Conservation (phyloP, 331 rosid genomes). For the Malus hybrid region DNA sequence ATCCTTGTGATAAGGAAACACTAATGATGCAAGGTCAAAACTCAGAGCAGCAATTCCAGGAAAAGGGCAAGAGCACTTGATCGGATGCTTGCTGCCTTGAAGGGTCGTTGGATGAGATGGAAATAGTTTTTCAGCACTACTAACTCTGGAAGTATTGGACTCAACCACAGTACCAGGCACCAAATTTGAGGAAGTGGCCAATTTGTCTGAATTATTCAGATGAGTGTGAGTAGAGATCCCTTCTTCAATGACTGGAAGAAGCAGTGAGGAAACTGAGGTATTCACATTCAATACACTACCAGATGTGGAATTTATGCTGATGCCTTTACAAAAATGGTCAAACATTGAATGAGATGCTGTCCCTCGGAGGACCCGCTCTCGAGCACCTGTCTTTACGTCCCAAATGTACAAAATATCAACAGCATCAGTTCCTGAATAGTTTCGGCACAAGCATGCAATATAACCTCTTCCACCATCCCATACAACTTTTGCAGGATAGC, state of each 20-base stretch:
- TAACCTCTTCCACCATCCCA: conserved; percentile 95
- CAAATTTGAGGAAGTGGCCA: conserved; percentile 35
- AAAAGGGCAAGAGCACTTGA: conserved; percentile 81
- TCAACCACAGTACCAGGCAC: conserved; percentile 37
- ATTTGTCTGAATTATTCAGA: conserved; percentile 30
- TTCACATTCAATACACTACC: conserved; percentile 69
- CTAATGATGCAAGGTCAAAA: conserved; percentile 72
- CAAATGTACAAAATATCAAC: conserved; percentile 66
- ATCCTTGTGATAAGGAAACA: conserved; percentile 46
- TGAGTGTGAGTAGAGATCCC: conserved; percentile 49
- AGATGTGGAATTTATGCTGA: conserved; percentile 59
- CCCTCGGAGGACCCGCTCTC: conserved; percentile 82
- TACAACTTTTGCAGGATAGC: conserved; percentile 82
- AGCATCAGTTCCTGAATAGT: conserved; percentile 52
- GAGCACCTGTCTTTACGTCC: conserved; percentile 92
- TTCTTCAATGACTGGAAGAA: conserved; percentile 65
- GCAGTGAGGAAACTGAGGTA: conserved; percentile 84
- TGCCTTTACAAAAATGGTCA: conserved; percentile 76
- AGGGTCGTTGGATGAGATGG: conserved; percentile 21
- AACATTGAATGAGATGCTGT: conserved; percentile 89
- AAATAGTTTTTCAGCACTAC: conserved; percentile 29
- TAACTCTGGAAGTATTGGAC: conserved; percentile 40
- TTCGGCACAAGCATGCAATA: conserved; percentile 72
- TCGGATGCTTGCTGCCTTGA: conserved; percentile 51
- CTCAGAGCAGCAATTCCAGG: conserved; percentile 79